Base-by-base conservation (phyloP, 176 grass and related monocot genomes). In the Cenchrus purpureus region DNA sequence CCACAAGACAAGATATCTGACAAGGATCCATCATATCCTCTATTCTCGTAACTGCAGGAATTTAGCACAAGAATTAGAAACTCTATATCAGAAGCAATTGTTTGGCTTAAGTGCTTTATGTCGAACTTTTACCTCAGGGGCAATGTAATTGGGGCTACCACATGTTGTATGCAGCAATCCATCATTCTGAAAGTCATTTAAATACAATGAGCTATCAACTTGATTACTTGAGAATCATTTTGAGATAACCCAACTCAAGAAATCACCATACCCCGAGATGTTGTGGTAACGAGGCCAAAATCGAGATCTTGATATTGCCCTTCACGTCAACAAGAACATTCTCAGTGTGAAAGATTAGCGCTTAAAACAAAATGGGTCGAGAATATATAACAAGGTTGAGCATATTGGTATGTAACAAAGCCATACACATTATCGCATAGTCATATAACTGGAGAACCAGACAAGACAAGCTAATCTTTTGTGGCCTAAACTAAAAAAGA, bases 1-100 rank as follows among this genome's bases (percentile, higher is more conserved):
- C 95, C 95, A 79, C 95, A 98, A 32, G 95, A 98, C 95, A 92
- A 98, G 74, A 98, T 84, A 71, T 95, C 95, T 1, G 95, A 98
- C 85, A 89, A 54, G 11, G 91, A 91, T 22, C 92, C 95, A 64
- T 98, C 89, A 0, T 98, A 98, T 42, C 95, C 95, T 85, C 82
- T 90, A 44, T 98, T 98, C 61, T 88, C 90, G n/a, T n/a, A n/a
- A n/a, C 95, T 97, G 81, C 29, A 90, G 11, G 45, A n/a, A 68
- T 74, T 74, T 22, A 4, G 59, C 68, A 73, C 15, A 52, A 29
- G 19, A 60, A 68, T 90, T 14, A 86, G n/a, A 5, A 83, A 19
- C 4, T 68, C 12, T 42, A 73, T 12, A 34, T 5, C 14, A 79
- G 11, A 62, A 50, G 1, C 51, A 46, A 44, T 25, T 10, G 8